These are phyloP conservation scores for Podosphaera aphanis DNA, from an alignment of 2,329 filamentous ascomycete genomes.

Conservation along the genomic window DNA sequence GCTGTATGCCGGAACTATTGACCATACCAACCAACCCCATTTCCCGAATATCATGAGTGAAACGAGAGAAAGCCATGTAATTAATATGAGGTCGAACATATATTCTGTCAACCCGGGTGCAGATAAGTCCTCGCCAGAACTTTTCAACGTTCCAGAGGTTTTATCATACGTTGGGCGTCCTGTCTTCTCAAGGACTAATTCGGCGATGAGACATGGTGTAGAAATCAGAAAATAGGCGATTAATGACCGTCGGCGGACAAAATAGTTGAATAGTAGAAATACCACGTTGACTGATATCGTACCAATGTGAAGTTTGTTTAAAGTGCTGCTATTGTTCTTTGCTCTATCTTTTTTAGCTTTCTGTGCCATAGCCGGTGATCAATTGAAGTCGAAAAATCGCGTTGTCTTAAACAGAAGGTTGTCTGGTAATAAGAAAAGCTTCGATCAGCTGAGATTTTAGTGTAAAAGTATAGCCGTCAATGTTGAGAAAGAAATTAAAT, in stretches of 20 bases:
- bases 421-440: too few species aligned
- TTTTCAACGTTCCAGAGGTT: conserved; percentile 31
- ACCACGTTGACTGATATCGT: conserved; percentile 46
- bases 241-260: conserved; percentile 36
- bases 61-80: conserved; percentile 61
- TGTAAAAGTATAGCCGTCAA: too few species aligned
- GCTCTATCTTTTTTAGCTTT: conserved; percentile 30
- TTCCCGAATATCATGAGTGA: conserved; percentile 62
- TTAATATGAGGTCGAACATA: conserved; percentile 93
- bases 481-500: too few species aligned
- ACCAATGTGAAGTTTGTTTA: conserved; percentile 64
- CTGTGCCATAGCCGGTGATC: conserved; percentile 17
- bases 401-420: too few species aligned
- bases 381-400: too few species aligned
- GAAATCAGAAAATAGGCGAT: conserved; percentile 50
- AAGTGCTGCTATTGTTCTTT: conserved; percentile 50
- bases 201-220: conserved; percentile 50
- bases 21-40: conserved; percentile 45
- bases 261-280: conserved; percentile 49
- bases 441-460: too few species aligned
- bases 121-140: conserved; percentile 67
- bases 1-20: conserved; percentile 14
- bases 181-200: conserved; percentile 66
- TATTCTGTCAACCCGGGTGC: conserved; percentile 82
- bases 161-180: conserved; percentile 51